Evolutionary conservation across 306 rosid species (phyloP).

Genomic region (Leucaena leucocephala): DNA sequence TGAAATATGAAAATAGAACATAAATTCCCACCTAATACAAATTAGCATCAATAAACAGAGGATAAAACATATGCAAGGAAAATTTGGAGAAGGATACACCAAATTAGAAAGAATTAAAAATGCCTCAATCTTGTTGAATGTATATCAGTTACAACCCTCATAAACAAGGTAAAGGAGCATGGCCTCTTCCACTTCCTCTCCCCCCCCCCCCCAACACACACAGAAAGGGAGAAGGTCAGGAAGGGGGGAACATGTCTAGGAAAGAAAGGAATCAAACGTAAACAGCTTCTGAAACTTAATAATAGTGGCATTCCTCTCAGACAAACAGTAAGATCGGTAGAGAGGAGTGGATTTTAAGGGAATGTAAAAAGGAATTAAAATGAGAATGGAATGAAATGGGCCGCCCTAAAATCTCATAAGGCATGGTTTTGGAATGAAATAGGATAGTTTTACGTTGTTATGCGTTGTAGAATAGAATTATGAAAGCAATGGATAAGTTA

Average conservation of each 20-base stretch:
- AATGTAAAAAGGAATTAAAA: neutral
- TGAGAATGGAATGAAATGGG: neutral
- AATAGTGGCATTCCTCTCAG: neutral
- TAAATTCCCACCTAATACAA: neutral
- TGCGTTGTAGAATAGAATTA: neutral
- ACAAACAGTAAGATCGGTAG: neutral
- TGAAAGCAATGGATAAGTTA: neutral
- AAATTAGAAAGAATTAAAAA: neutral
- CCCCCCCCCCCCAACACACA: too few relatives aligned
- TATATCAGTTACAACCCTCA: constrained; percentile 12
- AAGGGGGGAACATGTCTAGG: neutral
- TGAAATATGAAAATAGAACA: constrained; percentile 16
- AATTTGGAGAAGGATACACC: neutral
- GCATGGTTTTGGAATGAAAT: neutral
- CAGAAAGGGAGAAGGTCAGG: neutral
- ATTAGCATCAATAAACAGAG: constrained; percentile 9
- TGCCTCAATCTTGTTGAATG: neutral
- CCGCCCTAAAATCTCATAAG: neutral
- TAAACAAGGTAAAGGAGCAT: neutral
- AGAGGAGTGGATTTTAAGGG: neutral
- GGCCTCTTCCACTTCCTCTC: neutral
- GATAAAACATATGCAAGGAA: constrained; percentile 1
- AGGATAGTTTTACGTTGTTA: neutral
- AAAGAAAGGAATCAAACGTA: neutral
- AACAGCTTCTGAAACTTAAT: neutral